Percentiles rank a stretch among this genome's conserved stretches.
Conservation (phyloP, 2,329 filamentous ascomycete genomes). For the Salinomyces thailandicus region DNA sequence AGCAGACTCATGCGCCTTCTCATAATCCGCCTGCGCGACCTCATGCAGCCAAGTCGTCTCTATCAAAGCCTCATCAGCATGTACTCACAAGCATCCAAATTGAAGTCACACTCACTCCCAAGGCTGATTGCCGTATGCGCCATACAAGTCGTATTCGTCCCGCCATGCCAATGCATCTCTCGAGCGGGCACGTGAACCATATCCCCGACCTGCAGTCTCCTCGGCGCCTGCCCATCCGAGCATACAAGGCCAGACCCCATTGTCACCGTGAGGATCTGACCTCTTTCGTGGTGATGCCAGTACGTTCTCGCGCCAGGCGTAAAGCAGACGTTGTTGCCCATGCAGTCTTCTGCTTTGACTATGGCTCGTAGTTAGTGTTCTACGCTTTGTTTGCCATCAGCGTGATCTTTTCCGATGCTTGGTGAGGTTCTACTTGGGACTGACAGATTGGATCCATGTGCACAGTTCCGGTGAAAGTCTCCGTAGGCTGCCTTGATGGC, state of each 20-base stretch:
- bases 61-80: constrained; percentile 2
- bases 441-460: constrained; percentile 21
- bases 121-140: constrained; percentile 30
- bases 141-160: constrained; percentile 32
- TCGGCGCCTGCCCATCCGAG: constrained; percentile 30
- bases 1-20: constrained; percentile 14
- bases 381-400: too few relatives aligned
- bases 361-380: too few relatives aligned
- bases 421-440: too few relatives aligned
- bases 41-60: constrained; percentile 30
- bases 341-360: constrained; percentile 15
- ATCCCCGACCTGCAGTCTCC: constrained; percentile 31
- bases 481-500: constrained; percentile 17
- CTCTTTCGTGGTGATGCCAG: constrained; percentile 38
- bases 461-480: constrained; percentile 20
- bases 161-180: constrained; percentile 38
- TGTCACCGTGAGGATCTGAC: constrained; percentile 33
- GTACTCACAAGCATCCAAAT: background rate
- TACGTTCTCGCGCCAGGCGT: constrained; percentile 35
- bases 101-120: constrained; percentile 20
- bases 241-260: constrained; percentile 35
- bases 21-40: constrained; percentile 30
- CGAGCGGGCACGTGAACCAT: constrained; percentile 32
- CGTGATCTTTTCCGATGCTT: too few relatives aligned
- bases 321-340: constrained; percentile 33